A percentile compares a stretch with the other conserved stretches of the same genome.
These are phyloP conservation scores for Termitomyces sp. DNA, from an alignment of 768 basidiomycete species.

Conservation along the genomic window DNA sequence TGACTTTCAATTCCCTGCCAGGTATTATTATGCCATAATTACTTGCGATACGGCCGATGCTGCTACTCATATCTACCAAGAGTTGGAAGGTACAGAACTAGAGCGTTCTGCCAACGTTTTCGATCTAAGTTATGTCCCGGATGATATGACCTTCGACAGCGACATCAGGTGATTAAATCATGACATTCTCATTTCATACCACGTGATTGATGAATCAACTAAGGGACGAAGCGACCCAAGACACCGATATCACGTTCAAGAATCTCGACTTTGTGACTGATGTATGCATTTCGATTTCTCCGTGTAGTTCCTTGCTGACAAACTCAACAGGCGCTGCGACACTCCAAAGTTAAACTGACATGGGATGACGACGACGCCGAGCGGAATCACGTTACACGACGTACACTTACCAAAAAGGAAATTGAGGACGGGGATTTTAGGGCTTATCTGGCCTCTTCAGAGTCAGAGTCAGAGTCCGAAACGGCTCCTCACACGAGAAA, in stretches of 20 bases:
- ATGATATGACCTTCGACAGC: slow-evolving; percentile 80
- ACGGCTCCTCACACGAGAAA: slow-evolving; percentile 20
- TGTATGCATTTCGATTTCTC: slow-evolving; percentile 41
- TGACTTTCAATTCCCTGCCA: slow-evolving; percentile 22
- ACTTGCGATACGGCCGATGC: slow-evolving; percentile 78
- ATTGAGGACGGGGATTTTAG: slow-evolving; percentile 90
- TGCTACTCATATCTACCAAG: slow-evolving; percentile 73
- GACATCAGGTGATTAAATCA: slow-evolving; percentile 64
- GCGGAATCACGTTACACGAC: slow-evolving; percentile 73
- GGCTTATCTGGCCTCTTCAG: slow-evolving; percentile 69
- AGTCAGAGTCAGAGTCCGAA: slow-evolving; percentile 36
- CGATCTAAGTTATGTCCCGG: slow-evolving; percentile 90
- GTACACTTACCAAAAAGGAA: slow-evolving; percentile 73
- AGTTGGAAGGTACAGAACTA: slow-evolving; percentile 92
- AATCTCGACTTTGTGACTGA: slow-evolving; percentile 89
- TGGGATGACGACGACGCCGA: slow-evolving; percentile 98
- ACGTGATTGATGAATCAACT: neutral
- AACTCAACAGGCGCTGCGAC: slow-evolving; percentile 73
- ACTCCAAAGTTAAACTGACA: slow-evolving; percentile 96
- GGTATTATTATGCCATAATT: slow-evolving; percentile 94
- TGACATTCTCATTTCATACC: neutral
- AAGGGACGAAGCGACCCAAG: slow-evolving; percentile 83
- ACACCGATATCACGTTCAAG: slow-evolving; percentile 54
- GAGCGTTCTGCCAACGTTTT: slow-evolving; percentile 96
- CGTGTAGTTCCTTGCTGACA: neutral